Evolutionary conservation across 495 filamentous ascomycete species (phyloP).

Genomic region (Neurospora sp.): DNA sequence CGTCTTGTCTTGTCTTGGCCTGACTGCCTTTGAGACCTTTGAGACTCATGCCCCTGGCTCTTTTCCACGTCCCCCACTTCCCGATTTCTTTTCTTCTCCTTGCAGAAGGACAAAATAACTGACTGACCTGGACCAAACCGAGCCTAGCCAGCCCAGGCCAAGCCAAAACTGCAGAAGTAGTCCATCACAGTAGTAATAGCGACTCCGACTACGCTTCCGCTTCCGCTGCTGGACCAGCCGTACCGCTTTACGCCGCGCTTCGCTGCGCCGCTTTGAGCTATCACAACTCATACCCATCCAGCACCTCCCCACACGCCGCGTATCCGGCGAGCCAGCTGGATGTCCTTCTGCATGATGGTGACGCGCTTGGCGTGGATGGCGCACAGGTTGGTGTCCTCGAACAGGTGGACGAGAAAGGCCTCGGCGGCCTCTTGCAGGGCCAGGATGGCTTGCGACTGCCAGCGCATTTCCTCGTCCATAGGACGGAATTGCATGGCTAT

Average conservation of each 20-base stretch:
- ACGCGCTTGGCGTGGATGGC: conserved; percentile 93
- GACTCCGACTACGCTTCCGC: background rate
- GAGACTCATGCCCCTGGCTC: background rate
- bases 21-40: background rate
- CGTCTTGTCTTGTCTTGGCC: no score
- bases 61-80: background rate
- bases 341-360: conserved; percentile 96
- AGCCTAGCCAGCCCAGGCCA: background rate
- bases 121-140: background rate
- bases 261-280: background rate
- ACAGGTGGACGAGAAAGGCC: conserved; percentile 86
- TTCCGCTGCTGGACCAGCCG: background rate
- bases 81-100: background rate
- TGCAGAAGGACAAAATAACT: background rate
- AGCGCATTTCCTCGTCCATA: conserved; percentile 55
- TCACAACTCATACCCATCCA: conserved; percentile 15
- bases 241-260: background rate
- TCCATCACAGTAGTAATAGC: background rate
- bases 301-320: conserved; percentile 49
- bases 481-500: conserved; percentile 51
- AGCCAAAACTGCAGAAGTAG: background rate
- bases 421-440: conserved; percentile 89
- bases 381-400: conserved; percentile 92
- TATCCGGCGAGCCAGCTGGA: conserved; percentile 80
- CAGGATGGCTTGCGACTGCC: conserved; percentile 85